Base-by-base conservation (phyloP, 1,284 basidiomycete genomes). In the Takashimella tepidaria region DNA sequence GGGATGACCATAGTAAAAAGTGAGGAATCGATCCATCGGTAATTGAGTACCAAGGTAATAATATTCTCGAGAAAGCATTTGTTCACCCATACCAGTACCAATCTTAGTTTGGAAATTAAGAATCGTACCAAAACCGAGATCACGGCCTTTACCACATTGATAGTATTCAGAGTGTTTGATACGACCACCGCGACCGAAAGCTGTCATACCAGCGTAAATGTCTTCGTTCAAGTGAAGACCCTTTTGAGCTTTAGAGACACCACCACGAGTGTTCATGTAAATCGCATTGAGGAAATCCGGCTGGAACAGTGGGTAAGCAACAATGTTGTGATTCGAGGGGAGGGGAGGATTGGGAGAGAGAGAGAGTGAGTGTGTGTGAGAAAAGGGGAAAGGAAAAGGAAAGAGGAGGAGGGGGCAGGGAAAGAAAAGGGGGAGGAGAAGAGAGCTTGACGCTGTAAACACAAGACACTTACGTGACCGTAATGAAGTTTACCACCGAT, bases 161-260 rank as follows among this genome's bases (percentile, higher is more conserved):
- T 95, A 98, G 78, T 98, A 98, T 78, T 98, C 96, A 51, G 91
- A 95, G 72, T 98, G 96, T 81, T 98, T 98, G 84, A 98, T 98
- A 59, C 89, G 83, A 49, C 89, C 95, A 45, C 96, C 96, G 50
- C 95, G 88, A 55, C 92, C 93, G 69, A 98, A 90, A 5, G 95
- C 96, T 67, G 87, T 97, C 90, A 98, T 98, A 69, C 96, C 95
- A 26, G 96, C 95, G 74, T 93, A 98, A 70, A 98, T 98, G 84
- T 98, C 96, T 77, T 98, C 95, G 80, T 98, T 98, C 59, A 98
- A 77, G 75, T 98, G 96, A 19, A 98, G 78, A 62, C 95, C 95
- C 78, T 98, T 98, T 77, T 98, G 95, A 43, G 96, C 96, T 79
- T 98, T 98, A 50, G 93, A 98, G 12, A 98, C 87, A 73, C 96